Conservation (phyloP, 2,329 filamentous ascomycete genomes). For the Niveomyces coronatus region DNA sequence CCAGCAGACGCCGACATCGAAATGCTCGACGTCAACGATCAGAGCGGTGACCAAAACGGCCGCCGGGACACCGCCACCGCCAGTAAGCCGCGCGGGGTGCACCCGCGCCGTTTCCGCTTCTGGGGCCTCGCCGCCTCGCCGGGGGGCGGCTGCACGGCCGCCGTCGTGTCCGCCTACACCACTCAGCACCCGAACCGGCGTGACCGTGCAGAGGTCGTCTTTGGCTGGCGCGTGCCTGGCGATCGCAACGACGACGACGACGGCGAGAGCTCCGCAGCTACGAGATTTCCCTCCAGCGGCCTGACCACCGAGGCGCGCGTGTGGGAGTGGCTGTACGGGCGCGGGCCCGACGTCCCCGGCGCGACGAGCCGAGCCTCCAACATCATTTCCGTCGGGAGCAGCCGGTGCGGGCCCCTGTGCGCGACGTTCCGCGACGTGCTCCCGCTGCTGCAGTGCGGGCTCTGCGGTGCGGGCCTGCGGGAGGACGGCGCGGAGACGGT, state of each 20-base stretch:
- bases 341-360: conserved; percentile 35
- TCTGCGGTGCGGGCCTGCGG: conserved; percentile 31
- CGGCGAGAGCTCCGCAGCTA: not conserved
- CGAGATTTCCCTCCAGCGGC: too few species aligned
- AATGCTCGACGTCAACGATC: not conserved
- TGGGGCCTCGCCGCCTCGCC: conserved; percentile 44
- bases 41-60: not conserved
- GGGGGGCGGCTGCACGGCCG: conserved; percentile 39
- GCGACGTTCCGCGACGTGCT: conserved; percentile 29
- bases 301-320: conserved; percentile 44
- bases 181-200: conserved; percentile 37
- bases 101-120: conserved; percentile 39
- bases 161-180: conserved; percentile 38
- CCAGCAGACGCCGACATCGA: not conserved
- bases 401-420: conserved; percentile 18
- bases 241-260: conserved; percentile 9
- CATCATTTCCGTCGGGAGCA: not conserved
- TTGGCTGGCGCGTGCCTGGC: conserved; percentile 21
- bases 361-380: not conserved
- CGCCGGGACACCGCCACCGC: conserved; percentile 15
- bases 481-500: conserved; percentile 24
- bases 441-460: conserved; percentile 32
- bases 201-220: conserved; percentile 26
- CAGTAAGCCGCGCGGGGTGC: conserved; percentile 29
- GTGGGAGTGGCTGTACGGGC: conserved; percentile 51